These are phyloP conservation scores for Aristolochia contorta DNA, from an alignment of 164 flowering plant species.

Conservation along the genomic window DNA sequence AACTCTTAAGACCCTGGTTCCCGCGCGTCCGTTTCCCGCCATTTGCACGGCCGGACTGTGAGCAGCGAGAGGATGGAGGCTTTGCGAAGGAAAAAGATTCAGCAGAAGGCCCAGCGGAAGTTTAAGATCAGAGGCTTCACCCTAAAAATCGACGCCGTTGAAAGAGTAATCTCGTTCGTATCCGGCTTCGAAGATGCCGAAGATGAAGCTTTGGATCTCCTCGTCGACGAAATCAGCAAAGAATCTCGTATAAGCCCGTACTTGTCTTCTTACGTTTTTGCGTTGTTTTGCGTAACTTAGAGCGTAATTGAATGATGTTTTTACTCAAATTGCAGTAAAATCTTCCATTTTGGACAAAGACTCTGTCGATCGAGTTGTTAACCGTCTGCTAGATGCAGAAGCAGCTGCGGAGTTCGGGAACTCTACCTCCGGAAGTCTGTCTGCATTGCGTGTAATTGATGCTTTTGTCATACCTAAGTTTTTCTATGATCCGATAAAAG, in stretches of 20 bases:
- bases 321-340: conserved; percentile 38
- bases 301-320: neutral
- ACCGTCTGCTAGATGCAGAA: conserved; percentile 46
- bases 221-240: conserved; percentile 67
- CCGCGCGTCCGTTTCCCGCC: conserved; percentile 3
- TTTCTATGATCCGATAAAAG: conserved; percentile 63
- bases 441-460: conserved; percentile 54
- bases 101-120: conserved; percentile 60
- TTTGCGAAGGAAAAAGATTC: conserved; percentile 10
- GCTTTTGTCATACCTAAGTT: conserved; percentile 68
- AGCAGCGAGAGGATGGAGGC: no score
- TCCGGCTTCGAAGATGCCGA: conserved; percentile 39
- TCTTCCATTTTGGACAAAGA: conserved; percentile 70
- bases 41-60: neutral
- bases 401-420: conserved; percentile 35
- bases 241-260: conserved; percentile 32
- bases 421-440: conserved; percentile 14
- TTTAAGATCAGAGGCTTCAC: conserved; percentile 71
- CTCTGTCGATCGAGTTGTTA: conserved; percentile 45
- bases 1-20: no score
- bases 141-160: conserved; percentile 59
- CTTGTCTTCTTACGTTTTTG: neutral
- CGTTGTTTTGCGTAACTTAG: neutral
- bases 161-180: conserved; percentile 56
- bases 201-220: conserved; percentile 78